A percentile compares a stretch with the other conserved stretches of the same genome.
Evolutionary conservation across 768 basidiomycete genomes (phyloP).

Genomic region (Lactarius indigo): DNA sequence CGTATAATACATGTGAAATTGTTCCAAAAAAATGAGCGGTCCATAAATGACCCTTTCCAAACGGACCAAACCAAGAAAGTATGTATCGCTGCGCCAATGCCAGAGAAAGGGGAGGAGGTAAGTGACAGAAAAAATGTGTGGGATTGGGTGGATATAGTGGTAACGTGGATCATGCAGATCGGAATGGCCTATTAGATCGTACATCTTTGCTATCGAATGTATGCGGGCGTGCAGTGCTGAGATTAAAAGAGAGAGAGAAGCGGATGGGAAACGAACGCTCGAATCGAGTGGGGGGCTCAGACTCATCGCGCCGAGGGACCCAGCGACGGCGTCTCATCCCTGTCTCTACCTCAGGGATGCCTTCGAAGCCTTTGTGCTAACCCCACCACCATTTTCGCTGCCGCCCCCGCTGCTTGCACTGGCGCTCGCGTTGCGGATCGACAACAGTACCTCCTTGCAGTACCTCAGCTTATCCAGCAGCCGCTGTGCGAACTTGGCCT

Average conservation of each 20-base stretch:
- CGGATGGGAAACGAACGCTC: background rate
- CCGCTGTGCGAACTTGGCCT: slow-evolving; percentile 57
- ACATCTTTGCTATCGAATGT: slow-evolving; percentile 14
- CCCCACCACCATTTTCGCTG: slow-evolving; percentile 10
- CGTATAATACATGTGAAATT: slow-evolving; percentile 14
- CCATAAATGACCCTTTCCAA: slow-evolving; percentile 4
- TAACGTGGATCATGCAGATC: slow-evolving; percentile 21
- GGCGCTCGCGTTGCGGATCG: slow-evolving; percentile 60
- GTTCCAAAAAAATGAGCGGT: slow-evolving; percentile 1
- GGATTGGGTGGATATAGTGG: background rate
- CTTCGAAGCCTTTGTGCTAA: slow-evolving; percentile 10
- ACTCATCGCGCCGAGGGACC: background rate
- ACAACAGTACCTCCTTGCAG: slow-evolving; percentile 77
- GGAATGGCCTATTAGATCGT: slow-evolving; percentile 18
- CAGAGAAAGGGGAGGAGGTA: background rate
- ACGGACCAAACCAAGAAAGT: slow-evolving; percentile 12
- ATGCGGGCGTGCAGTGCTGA: slow-evolving; percentile 3
- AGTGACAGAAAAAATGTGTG: background rate
- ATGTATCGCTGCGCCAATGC: slow-evolving; percentile 1
- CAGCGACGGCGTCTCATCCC: too few species aligned
- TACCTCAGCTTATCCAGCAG: slow-evolving; percentile 81
- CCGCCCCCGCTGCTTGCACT: slow-evolving; percentile 10
- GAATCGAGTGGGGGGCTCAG: background rate
- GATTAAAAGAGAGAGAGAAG: background rate
- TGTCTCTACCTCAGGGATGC: slow-evolving; percentile 11